Percentiles rank a stretch among this genome's conserved stretches.
Evolutionary conservation across 1,139 yeast genomes (phyloP).

Genomic region (Meyerozyma elateridarum): DNA sequence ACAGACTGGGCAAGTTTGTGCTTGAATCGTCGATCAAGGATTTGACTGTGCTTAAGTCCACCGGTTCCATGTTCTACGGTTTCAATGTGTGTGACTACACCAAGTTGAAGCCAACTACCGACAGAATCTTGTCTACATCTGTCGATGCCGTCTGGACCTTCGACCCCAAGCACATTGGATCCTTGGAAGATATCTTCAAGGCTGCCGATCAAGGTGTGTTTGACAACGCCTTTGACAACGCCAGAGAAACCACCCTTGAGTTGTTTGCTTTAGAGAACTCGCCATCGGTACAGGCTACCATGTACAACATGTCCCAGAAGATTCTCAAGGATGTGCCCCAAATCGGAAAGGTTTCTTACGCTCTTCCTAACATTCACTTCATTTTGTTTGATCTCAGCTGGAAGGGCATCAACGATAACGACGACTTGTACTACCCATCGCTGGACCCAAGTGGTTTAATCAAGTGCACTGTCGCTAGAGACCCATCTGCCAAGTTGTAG

Average conservation of each 20-base stretch:
- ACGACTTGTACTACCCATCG: conserved; percentile 82
- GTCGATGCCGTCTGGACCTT: conserved; percentile 74
- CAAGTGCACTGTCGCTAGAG: conserved; percentile 77
- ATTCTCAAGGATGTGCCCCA: conserved; percentile 57
- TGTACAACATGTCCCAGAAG: conserved; percentile 83
- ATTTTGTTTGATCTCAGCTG: conserved; percentile 73
- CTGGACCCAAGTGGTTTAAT: conserved; percentile 92
- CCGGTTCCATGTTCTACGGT: conserved; percentile 93
- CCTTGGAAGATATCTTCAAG: conserved; percentile 46
- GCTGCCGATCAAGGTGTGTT: conserved; percentile 59
- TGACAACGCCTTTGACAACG: conserved; percentile 56
- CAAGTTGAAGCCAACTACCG: conserved; percentile 74
- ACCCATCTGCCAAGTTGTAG: conserved; percentile 39
- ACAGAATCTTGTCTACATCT: conserved; percentile 84
- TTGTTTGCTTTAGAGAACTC: conserved; percentile 82
- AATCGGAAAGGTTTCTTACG: conserved; percentile 62
- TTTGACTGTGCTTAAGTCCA: conserved; percentile 82
- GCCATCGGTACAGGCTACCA: conserved; percentile 90
- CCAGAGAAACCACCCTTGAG: conserved; percentile 67
- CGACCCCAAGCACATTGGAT: conserved; percentile 45
- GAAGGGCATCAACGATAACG: conserved; percentile 78
- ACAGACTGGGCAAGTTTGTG: conserved; percentile 41
- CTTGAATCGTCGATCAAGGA: conserved; percentile 74
- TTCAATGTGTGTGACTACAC: conserved; percentile 85
- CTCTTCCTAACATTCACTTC: conserved; percentile 88